A percentile compares a stretch with the other conserved stretches of the same genome.
Evolutionary conservation across 2,329 filamentous ascomycete species (phyloP).

Genomic region (Scedosporium boydii): DNA sequence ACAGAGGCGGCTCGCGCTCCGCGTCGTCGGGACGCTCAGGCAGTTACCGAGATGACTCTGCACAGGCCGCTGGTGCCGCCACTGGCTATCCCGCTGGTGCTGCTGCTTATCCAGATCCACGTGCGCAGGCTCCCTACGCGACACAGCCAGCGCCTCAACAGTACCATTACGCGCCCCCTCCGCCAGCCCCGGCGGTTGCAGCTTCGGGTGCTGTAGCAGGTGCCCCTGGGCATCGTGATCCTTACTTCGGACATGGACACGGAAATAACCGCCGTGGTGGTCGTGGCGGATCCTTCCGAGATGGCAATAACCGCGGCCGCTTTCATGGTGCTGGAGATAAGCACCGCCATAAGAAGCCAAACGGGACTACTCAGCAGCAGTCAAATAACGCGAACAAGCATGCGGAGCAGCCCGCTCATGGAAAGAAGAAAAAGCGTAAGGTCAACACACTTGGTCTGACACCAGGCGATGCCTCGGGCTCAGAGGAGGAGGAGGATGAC

Average conservation of each 20-base stretch:
- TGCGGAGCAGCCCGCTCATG: slow-evolving; percentile 12
- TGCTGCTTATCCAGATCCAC: slow-evolving; percentile 1
- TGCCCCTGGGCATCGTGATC: slow-evolving; percentile 19
- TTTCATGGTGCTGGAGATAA: slow-evolving; percentile 37
- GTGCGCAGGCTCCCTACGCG: not conserved
- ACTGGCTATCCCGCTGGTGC: not conserved
- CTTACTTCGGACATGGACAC: slow-evolving; percentile 20
- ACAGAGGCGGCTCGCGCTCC: slow-evolving; percentile 26
- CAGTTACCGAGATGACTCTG: slow-evolving; percentile 1
- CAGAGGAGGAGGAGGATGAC: slow-evolving; percentile 61
- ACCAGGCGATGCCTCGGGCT: slow-evolving; percentile 52
- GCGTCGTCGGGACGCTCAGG: not conserved
- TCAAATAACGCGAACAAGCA: slow-evolving; percentile 8
- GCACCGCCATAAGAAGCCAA: slow-evolving; percentile 10
- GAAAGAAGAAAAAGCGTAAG: slow-evolving; percentile 63
- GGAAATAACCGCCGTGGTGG: slow-evolving; percentile 24
- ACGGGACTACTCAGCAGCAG: slow-evolving; percentile 16
- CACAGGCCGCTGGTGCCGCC: not conserved
- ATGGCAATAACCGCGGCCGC: slow-evolving; percentile 31
- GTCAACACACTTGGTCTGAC: slow-evolving; percentile 64
- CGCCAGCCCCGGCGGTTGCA: slow-evolving; percentile 25
- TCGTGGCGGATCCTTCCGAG: slow-evolving; percentile 25
- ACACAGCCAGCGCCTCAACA: slow-evolving; percentile 1
- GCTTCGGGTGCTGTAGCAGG: not conserved
- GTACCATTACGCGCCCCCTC: slow-evolving; percentile 29